Percentiles rank a stretch among this genome's conserved stretches.
Conservation (phyloP, 1,139 yeast genomes). For the Trichomonascaceae sp. region DNA sequence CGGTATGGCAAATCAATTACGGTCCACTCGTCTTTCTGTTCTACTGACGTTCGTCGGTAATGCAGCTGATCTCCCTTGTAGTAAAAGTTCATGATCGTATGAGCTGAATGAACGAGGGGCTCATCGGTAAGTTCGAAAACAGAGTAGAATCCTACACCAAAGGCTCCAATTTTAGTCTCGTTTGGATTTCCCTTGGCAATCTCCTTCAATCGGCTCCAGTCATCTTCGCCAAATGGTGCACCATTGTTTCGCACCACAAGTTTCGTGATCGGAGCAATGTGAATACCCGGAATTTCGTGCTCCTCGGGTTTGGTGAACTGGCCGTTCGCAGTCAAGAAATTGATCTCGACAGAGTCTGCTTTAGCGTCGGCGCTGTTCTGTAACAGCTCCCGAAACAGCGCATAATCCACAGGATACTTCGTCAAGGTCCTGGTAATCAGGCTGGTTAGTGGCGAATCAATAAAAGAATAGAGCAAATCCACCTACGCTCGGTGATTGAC, state of each 20-base stretch:
- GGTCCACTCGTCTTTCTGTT: slow-evolving; percentile 23
- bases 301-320: slow-evolving; percentile 4
- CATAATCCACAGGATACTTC: slow-evolving; percentile 31
- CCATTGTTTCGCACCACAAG: slow-evolving; percentile 28
- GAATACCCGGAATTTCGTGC: slow-evolving; percentile 15
- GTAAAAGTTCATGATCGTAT: slow-evolving; percentile 26
- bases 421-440: slow-evolving; percentile 30
- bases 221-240: slow-evolving; percentile 24
- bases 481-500: slow-evolving; percentile 30
- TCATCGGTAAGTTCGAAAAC: slow-evolving; percentile 90
- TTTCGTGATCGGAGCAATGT: slow-evolving; percentile 18
- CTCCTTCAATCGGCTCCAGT: slow-evolving; percentile 29
- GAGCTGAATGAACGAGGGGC: slow-evolving; percentile 31
- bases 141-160: slow-evolving; percentile 99
- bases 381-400: slow-evolving; percentile 27
- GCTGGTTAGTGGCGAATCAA: slow-evolving; percentile 2
- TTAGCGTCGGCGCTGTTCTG: slow-evolving; percentile 32
- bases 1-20: slow-evolving; percentile 28
- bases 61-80: slow-evolving; percentile 29
- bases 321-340: slow-evolving; percentile 13
- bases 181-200: slow-evolving; percentile 47
- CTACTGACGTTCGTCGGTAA: slow-evolving; percentile 18
- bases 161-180: slow-evolving; percentile 97
- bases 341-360: slow-evolving; percentile 25
- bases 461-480: not conserved